Percentiles rank a stretch among this genome's conserved stretches.
Evolutionary conservation across 1,139 yeast genomes (phyloP).

Genomic region (Geotrichum candidum): DNA sequence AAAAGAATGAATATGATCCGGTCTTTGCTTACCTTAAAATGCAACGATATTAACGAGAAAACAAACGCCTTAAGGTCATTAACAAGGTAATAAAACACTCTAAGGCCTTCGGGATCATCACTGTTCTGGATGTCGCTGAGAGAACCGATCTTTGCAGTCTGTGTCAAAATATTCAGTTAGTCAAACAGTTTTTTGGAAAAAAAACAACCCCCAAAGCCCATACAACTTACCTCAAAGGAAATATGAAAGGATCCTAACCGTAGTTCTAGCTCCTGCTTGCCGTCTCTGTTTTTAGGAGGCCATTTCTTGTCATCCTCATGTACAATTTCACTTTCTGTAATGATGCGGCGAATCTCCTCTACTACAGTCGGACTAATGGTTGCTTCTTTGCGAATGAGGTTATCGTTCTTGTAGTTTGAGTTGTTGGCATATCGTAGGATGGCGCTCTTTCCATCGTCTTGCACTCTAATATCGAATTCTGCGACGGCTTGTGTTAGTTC

Average conservation of each 20-base stretch:
- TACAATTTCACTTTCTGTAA: conserved; percentile 39
- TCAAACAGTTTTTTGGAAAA: background rate
- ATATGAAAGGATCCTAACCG: conserved; percentile 38
- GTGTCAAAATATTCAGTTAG: conserved; percentile 1
- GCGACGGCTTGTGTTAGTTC: background rate
- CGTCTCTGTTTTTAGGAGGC: conserved; percentile 41
- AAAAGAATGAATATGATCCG: background rate
- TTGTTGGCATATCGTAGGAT: conserved; percentile 42
- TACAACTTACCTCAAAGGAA: conserved; percentile 32
- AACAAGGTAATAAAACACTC: conserved; percentile 42
- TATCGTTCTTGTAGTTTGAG: conserved; percentile 43
- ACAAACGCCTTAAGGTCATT: conserved; percentile 43
- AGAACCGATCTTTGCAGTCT: conserved; percentile 41
- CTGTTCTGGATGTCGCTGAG: conserved; percentile 38
- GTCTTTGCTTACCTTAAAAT: conserved; percentile 36
- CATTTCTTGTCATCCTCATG: conserved; percentile 40
- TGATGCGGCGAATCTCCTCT: conserved; percentile 34
- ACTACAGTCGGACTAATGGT: conserved; percentile 37
- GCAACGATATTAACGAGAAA: conserved; percentile 41
- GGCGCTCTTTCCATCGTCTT: conserved; percentile 35
- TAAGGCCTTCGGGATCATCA: conserved; percentile 41
- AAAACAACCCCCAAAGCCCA: background rate
- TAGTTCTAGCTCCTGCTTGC: conserved; percentile 43
- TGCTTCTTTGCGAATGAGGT: conserved; percentile 40
- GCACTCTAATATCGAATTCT: conserved; percentile 40